Evolutionary conservation across 345 rosid genomes (phyloP), one percentile per base, ranked within the genome.

Genomic region (Citrus maxima): DNA sequence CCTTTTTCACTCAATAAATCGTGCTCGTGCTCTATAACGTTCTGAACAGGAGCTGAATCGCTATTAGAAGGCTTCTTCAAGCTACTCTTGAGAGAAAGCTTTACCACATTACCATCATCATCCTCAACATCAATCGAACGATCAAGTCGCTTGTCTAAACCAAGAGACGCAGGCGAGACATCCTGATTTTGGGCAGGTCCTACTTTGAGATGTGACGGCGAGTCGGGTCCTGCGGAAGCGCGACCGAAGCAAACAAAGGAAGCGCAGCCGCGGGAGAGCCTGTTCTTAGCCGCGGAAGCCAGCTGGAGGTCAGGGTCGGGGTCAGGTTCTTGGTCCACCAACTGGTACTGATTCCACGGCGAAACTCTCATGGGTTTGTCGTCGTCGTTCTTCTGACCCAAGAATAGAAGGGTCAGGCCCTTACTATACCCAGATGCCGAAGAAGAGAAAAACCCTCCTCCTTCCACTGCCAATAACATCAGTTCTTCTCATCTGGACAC

Each of bases 371-470:
- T 89, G 87, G 97, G 89, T 82, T 86, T 90, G 77, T 90, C 93
- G 77, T 90, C 93, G 77, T 92, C 98, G 74, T 87, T 87, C 85
- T 86, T 92, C 78, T 90, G 92, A 84, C 97, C 93, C 86, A 95
- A 84, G 77, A 96, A 85, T 76, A 96, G 97, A 85, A 96, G 97
- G 88, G 97, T 81, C 80, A 96, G 75, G 37, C 97, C 97, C 81
- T 90, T 93, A 72, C 94, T 94, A 91, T 90, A 91, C 87, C 99
- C 97, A 76, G 95, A 92, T 72, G 98, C 96, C 69, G 99, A 94
- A 85, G 98, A 87, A 88, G 97, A 94, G 93, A 96, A 96, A 85
- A 96, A 94, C 63, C 97, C 93, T 80, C 99, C 97, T 90, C 98
- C 98, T 94, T 94, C 97, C 79, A 90, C 95, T 85, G 95, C 93